These are phyloP conservation scores for Pilatotrama ljubarskyi DNA, from an alignment of 768 basidiomycete species.

Conservation along the genomic window DNA sequence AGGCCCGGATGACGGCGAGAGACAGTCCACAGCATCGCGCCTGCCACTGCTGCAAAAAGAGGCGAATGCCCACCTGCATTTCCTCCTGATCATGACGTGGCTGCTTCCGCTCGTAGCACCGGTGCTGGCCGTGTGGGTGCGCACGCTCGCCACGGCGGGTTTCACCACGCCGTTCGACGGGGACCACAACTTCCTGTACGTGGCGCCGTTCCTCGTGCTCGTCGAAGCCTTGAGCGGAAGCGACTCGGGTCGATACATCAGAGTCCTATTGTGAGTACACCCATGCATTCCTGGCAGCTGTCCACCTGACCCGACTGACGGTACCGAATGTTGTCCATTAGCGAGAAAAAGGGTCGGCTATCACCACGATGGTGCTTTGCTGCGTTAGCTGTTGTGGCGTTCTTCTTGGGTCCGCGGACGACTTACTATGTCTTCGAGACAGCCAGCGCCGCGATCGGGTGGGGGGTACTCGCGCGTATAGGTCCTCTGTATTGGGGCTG, in stretches of 20 bases:
- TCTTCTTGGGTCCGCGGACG: conserved; percentile 65
- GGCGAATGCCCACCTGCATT: conserved; percentile 41
- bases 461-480: conserved; percentile 48
- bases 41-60: background rate
- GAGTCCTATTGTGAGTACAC: conserved; percentile 36
- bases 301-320: background rate
- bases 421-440: conserved; percentile 68
- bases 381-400: conserved; percentile 50
- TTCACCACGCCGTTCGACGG: conserved; percentile 78
- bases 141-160: conserved; percentile 80
- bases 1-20: background rate
- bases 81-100: conserved; percentile 78
- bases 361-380: conserved; percentile 57
- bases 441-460: conserved; percentile 48
- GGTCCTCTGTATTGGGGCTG: conserved; percentile 34
- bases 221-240: conserved; percentile 56
- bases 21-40: too few relatives aligned
- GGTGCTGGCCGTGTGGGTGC: conserved; percentile 85
- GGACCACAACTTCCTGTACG: conserved; percentile 71
- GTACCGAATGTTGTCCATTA: background rate
- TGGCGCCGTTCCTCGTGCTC: conserved; percentile 62
- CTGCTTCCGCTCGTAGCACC: conserved; percentile 76
- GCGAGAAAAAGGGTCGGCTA: conserved; percentile 19
- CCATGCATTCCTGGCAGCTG: background rate
- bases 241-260: conserved; percentile 41